Conservation (phyloP, 768 basidiomycete species). For the Cystofilobasidium ferigula region DNA sequence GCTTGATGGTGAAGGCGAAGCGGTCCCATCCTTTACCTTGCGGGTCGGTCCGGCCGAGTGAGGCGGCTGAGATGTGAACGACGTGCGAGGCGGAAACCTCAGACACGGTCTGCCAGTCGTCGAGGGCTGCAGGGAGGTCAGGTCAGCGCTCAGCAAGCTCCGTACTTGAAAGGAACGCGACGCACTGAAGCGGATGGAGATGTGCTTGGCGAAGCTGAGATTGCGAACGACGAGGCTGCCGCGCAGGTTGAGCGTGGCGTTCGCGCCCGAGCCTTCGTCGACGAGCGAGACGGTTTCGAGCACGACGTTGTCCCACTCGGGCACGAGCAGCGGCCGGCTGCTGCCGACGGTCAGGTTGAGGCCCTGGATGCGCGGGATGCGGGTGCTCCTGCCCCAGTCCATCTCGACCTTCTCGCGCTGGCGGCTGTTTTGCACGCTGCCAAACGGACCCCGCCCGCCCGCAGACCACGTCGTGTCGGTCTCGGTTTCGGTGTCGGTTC, state of each 20-base stretch:
- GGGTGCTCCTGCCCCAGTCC: conserved; percentile 6
- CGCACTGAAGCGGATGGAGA: conserved; percentile 68
- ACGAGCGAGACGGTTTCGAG: conserved; percentile 42
- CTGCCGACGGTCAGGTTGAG: conserved; percentile 19
- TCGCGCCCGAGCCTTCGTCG: conserved; percentile 36
- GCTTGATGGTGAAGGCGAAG: conserved; percentile 61
- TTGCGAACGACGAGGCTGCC: conserved; percentile 73
- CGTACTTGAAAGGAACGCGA: neutral
- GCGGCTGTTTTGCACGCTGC: neutral
- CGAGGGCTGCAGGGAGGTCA: conserved; percentile 45
- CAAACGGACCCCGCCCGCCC: neutral
- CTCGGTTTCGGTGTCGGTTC: conserved; percentile 23
- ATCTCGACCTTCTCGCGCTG: conserved; percentile 14
- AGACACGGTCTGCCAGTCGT: conserved; percentile 89
- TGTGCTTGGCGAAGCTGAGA: conserved; percentile 72
- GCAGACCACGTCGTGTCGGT: neutral
- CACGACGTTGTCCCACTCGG: conserved; percentile 38
- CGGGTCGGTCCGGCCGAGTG: conserved; percentile 27
- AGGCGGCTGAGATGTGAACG: conserved; percentile 32
- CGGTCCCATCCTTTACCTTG: conserved; percentile 48
- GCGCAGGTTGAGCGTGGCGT: conserved; percentile 42
- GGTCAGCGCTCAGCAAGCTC: neutral
- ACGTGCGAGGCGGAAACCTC: conserved; percentile 60
- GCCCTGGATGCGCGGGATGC: conserved; percentile 10
- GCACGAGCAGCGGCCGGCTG: conserved; percentile 6